Evolutionary conservation across 164 flowering plant genomes (phyloP).

Genomic region (Chimonanthus praecox): DNA sequence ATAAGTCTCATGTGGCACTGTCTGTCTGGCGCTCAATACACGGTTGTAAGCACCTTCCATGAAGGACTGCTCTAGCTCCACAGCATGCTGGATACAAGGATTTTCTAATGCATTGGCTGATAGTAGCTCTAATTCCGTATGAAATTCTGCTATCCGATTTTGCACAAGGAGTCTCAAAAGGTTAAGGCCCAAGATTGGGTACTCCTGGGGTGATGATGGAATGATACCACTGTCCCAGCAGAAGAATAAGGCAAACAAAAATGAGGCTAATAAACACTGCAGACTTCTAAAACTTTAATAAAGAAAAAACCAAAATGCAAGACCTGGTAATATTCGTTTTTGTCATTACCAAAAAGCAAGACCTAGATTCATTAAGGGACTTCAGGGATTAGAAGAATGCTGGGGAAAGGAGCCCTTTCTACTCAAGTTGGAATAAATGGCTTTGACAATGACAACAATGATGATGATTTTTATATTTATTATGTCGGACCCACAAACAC

Average conservation of each 20-base stretch:
- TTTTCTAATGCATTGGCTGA: slow-evolving; percentile 65
- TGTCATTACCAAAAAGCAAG: too few relatives aligned
- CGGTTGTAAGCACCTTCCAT: slow-evolving; percentile 95
- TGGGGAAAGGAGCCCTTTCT: too few relatives aligned
- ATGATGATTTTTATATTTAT: too few relatives aligned
- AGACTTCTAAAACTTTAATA: too few relatives aligned
- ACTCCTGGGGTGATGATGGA: slow-evolving; percentile 24
- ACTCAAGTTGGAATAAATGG: too few relatives aligned
- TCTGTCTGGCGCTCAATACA: slow-evolving; percentile 64
- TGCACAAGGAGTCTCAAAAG: slow-evolving; percentile 93
- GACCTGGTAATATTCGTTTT: too few relatives aligned
- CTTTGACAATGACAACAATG: too few relatives aligned
- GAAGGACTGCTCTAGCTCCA: slow-evolving; percentile 83
- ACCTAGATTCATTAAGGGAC: too few relatives aligned
- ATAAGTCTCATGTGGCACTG: slow-evolving; percentile 65
- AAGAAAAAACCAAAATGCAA: too few relatives aligned
- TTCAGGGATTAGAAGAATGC: too few relatives aligned
- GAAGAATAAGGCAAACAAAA: slow-evolving; percentile 1
- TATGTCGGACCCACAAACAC: too few relatives aligned
- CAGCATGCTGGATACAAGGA: slow-evolving; percentile 82
- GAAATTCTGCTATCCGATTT: slow-evolving; percentile 84
- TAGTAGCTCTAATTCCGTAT: slow-evolving; percentile 80
- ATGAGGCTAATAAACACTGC: too few relatives aligned
- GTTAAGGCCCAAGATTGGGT: slow-evolving; percentile 75
- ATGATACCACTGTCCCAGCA: slow-evolving; percentile 57